Percentiles rank a stretch among this genome's conserved stretches.
These are phyloP conservation scores for Lactarius quietus DNA, from an alignment of 768 basidiomycete genomes.

Conservation along the genomic window DNA sequence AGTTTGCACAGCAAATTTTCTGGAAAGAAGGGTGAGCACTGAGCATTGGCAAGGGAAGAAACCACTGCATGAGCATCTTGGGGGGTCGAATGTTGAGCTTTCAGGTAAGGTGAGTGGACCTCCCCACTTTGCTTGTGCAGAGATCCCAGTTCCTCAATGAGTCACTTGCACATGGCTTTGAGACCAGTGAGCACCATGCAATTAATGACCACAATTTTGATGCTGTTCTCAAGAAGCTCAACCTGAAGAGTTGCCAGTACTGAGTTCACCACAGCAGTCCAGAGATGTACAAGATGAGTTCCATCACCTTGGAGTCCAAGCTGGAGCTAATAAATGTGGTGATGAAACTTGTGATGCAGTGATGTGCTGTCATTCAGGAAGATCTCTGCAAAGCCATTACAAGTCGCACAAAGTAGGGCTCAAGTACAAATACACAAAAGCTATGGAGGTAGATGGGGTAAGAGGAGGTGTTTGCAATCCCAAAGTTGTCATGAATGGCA, in stretches of 20 bases:
- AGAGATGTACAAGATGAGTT: conserved; percentile 75
- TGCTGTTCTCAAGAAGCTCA: too few relatives aligned
- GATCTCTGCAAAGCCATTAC: conserved; percentile 54
- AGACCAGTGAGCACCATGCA: conserved; percentile 74
- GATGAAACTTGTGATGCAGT: conserved; percentile 36
- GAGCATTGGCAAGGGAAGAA: conserved; percentile 62
- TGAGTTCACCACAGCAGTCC: conserved; percentile 91
- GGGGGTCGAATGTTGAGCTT: background rate
- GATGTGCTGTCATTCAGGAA: conserved; percentile 56
- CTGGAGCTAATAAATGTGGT: conserved; percentile 44
- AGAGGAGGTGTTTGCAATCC: conserved; percentile 57
- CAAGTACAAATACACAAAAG: conserved; percentile 61
- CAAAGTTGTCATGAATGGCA: conserved; percentile 41
- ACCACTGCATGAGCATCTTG: conserved; percentile 38
- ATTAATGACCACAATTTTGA: conserved; percentile 66
- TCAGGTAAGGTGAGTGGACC: conserved; percentile 44
- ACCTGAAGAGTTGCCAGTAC: too few relatives aligned
- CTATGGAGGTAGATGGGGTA: conserved; percentile 47
- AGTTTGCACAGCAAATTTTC: conserved; percentile 76
- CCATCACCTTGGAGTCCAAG: conserved; percentile 27
- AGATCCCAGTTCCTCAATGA: conserved; percentile 52
- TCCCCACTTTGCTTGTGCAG: conserved; percentile 41
- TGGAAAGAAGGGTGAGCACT: conserved; percentile 73
- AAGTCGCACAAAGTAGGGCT: conserved; percentile 68
- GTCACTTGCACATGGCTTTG: conserved; percentile 66